Base-by-base conservation (phyloP, 2,329 filamentous ascomycete genomes). In the Saccharata proteae region DNA sequence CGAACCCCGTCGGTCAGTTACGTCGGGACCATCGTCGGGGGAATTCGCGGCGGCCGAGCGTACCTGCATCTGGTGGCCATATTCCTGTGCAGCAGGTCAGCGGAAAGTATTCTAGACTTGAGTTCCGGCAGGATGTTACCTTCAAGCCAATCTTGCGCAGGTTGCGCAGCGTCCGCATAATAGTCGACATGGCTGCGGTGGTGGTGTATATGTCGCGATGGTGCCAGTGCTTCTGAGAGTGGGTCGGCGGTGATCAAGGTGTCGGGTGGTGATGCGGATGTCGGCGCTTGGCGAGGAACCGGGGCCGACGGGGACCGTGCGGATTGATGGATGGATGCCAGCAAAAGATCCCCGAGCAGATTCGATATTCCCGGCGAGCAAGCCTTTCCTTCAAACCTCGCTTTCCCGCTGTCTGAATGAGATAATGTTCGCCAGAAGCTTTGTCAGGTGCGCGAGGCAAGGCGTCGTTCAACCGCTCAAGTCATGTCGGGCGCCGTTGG, bases 61-160 rank as follows among this genome's bases (percentile, higher is more conserved):
- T 82, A 92, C 82, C 64, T 88, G 77, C 71, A 96, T 72, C 69
- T 96, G 90, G 62, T 82, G 80, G 62, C 75, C 80, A 69, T 79
- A 90, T 59, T 93, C 80, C 85, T 93, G 52, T 47, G 26, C 39
- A n/a, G n/a, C 10, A 8, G 18, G 27, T 35, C 17, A 35, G 32
- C 18, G 19, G 33, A 32, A 22, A 21, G 27, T 32, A 36, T 42
- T 51, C 59, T 47, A 59, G 55, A 39, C 34, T 36, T 34, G 15
- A 19, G 16, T 21, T 24, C 33, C 16, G 18, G 16, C 16, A 3
- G 17, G 31, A 11, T 38, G 61, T 42, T 60, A 85, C 85, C 78
- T 86, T 93, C 52, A 94, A 52, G 34, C 90, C 90, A 55, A 93
- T 74, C 63, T 74, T 78, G 67, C 84, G 78, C 54, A 94, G 57